phyloP scores from a whole-genome alignment of 768 basidiomycete genomes.

The Naganishia vaughanmartiniae region DNA sequence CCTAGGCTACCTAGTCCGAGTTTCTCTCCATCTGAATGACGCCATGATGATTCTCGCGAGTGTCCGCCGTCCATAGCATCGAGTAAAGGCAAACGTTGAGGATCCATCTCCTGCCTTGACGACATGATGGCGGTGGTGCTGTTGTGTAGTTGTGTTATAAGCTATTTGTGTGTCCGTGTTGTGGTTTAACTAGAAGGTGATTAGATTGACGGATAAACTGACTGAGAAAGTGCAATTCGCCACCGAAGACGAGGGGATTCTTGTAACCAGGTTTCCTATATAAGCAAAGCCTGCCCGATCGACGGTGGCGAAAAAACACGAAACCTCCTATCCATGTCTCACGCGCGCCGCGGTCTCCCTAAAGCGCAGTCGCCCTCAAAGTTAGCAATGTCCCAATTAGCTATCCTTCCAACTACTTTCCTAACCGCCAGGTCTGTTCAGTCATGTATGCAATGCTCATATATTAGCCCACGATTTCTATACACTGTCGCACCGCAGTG shows the following conservation, averaged over 20 bases:
- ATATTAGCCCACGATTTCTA: not conserved
- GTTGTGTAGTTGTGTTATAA: too few species aligned
- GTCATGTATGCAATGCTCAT: not conserved
- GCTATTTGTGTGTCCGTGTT: too few species aligned
- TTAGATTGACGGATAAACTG: not conserved
- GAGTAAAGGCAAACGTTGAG: slow-evolving; percentile 9
- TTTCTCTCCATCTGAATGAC: not conserved
- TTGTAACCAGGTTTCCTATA: not conserved
- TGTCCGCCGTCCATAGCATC: not conserved
- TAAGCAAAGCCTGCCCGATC: not conserved
- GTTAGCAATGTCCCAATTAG: slow-evolving; percentile 8
- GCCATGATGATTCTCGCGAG: slow-evolving; percentile 4
- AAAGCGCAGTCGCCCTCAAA: not conserved
- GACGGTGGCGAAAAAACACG: not conserved
- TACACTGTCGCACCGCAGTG: slow-evolving; percentile 1
- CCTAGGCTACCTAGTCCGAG: slow-evolving; percentile 6
- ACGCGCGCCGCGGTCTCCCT: not conserved
- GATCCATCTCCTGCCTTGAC: slow-evolving; percentile 3
- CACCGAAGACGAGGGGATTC: not conserved
- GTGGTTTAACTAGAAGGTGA: not conserved
- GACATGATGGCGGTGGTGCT: not conserved
- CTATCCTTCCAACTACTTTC: not conserved
- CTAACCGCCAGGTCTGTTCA: not conserved
- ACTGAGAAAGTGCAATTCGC: not conserved
- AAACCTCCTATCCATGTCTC: not conserved